Evolutionary conservation across 192 early-diverging fungal species (phyloP).

Genomic region (Coemansia sp.): DNA sequence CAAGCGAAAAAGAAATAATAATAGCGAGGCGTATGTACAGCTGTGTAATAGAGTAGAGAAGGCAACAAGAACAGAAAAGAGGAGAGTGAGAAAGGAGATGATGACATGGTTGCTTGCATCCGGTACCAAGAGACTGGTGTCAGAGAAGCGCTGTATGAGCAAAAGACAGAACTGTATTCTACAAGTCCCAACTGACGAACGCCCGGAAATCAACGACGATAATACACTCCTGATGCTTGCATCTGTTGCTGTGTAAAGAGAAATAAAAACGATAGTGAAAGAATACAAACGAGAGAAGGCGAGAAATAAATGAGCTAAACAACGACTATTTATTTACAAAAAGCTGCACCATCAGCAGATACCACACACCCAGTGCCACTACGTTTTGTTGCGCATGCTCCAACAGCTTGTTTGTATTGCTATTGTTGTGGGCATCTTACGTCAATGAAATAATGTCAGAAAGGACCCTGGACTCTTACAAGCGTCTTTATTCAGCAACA

Average conservation of each 20-base stretch:
- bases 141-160: neutral
- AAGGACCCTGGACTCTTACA: neutral
- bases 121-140: neutral
- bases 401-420: neutral
- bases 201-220: neutral
- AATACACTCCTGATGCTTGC: neutral
- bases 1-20: neutral
- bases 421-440: neutral
- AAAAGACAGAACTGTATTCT: constrained; percentile 9
- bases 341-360: too few relatives aligned
- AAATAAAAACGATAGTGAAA: constrained; percentile 8
- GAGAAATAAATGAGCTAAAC: neutral
- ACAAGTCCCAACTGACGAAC: constrained; percentile 5
- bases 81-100: neutral
- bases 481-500: neutral
- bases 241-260: neutral
- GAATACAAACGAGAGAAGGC: constrained; percentile 2
- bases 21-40: neutral
- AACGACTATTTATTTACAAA: too few relatives aligned
- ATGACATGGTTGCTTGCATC: neutral
- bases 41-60: neutral
- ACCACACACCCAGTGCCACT: neutral
- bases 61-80: neutral
- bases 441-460: neutral
- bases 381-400: neutral